Percentiles rank a stretch among this genome's conserved stretches.
phyloP scores from a whole-genome alignment of 768 basidiomycete genomes.

The Fibroporia radiculosa region DNA sequence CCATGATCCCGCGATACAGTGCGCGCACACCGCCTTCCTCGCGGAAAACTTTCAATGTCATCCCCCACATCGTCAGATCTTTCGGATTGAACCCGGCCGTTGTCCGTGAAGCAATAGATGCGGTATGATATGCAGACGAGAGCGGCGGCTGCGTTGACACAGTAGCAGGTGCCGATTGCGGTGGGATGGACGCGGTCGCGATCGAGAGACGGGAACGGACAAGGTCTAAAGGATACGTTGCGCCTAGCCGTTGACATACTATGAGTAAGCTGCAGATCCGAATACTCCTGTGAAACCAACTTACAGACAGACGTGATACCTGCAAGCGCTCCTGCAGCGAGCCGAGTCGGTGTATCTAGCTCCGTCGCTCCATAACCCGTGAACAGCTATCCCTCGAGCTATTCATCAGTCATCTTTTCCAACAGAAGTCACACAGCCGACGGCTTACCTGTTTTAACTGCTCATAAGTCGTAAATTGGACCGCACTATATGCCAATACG shows the following conservation, averaged over 20 bases:
- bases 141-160: constrained; percentile 28
- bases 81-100: constrained; percentile 33
- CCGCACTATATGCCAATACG: constrained; percentile 39
- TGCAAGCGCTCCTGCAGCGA: constrained; percentile 83
- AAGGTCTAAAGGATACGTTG: constrained; percentile 91
- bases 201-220: constrained; percentile 90
- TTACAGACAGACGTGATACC: constrained; percentile 92
- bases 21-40: constrained; percentile 90
- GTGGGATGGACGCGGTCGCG: constrained; percentile 72
- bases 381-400: constrained; percentile 47
- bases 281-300: constrained; percentile 29
- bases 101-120: constrained; percentile 26
- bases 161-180: constrained; percentile 17
- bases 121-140: constrained; percentile 51
- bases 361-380: constrained; percentile 58
- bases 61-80: constrained; percentile 73
- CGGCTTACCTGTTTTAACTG: constrained; percentile 73
- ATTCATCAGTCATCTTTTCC: constrained; percentile 2
- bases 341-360: constrained; percentile 83
- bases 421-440: not conserved
- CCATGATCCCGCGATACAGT: constrained; percentile 77
- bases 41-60: constrained; percentile 84
- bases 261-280: too few relatives aligned
- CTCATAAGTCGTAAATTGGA: constrained; percentile 86
- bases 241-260: constrained; percentile 36